Evolutionary conservation across 2,329 filamentous ascomycete species (phyloP), one percentile per base, ranked within the genome.

Genomic region (Fusarium verticillioides): DNA sequence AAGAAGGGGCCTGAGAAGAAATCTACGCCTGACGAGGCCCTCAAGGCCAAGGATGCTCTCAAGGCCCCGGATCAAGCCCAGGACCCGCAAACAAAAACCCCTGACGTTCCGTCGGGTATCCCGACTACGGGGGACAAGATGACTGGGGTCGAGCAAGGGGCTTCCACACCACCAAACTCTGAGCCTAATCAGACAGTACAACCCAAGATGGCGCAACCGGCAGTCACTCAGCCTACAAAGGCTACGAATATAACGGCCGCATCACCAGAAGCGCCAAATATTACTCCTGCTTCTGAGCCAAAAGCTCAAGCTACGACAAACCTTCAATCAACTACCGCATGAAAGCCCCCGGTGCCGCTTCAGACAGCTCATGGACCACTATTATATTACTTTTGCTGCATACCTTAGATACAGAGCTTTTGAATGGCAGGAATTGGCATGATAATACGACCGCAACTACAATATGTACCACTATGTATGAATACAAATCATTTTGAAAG

Each of bases 1-100:
- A 76, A 62, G 65, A 77, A 76, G 57, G 81, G 74, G 28, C 75
- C 71, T 16, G 74, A 76, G 52, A 73, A 72, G 57, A 67, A 64
- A 32, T 46, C 52, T 28, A 72, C 70, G n/a, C 39, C 61, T 34
- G 50, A 72, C 16, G 65, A 67, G 39, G 64, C 71, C 50, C 15
- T 40, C n/a, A 63, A 75, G n/a, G 72, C 28, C 16, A 75, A 64
- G 30, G 77, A 77, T 23, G 49, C 59, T 36, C 9, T 53, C 13
- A 68, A 78, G 34, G 39, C 66, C 13, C 52, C 53, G 30, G 61
- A 70, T 21, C 70, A 72, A 46, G 16, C 43, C 15, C 71, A 72
- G 40, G 16, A 40, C 12, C 54, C 58, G 26, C 64, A 40, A 28
- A 65, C 44, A 40, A 71, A 77, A 47, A 30, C 56, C 9, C 60